Percentiles rank a stretch among this genome's conserved stretches.
phyloP scores from a whole-genome alignment of 164 flowering plant species.

The Aristolochia fimbriata region DNA sequence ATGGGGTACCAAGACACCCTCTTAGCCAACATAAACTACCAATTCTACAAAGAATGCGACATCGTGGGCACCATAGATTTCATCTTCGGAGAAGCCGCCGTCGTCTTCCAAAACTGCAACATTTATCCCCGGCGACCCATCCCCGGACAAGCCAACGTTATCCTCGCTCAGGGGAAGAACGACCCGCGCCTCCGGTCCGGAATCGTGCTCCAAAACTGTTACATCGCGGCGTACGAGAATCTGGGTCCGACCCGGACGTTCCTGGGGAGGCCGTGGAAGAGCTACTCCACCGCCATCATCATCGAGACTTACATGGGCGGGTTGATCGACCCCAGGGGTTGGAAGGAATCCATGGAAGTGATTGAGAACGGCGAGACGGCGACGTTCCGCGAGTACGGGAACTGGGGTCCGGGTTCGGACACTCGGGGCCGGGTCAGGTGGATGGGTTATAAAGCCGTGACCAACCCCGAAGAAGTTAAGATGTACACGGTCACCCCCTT shows the following conservation, averaged over 20 bases:
- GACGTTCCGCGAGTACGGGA: conserved; percentile 16
- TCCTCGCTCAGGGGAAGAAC: conserved; percentile 31
- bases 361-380: conserved; percentile 9
- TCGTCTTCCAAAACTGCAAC: conserved; percentile 29
- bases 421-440: conserved; percentile 4
- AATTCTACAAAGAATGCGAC: conserved; percentile 25
- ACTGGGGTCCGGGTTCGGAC: conserved; percentile 18
- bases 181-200: conserved; percentile 22
- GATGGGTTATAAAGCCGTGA: conserved; percentile 8
- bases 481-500: not conserved
- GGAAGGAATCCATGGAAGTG: conserved; percentile 17
- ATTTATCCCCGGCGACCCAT: conserved; percentile 21
- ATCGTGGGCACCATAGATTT: conserved; percentile 15
- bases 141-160: conserved; percentile 22
- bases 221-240: conserved; percentile 15
- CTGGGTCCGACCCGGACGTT: conserved; percentile 18
- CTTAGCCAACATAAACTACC: not conserved
- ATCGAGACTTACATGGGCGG: conserved; percentile 25
- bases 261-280: conserved; percentile 44
- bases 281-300: conserved; percentile 28
- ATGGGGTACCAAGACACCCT: conserved; percentile 14
- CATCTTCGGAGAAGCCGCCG: conserved; percentile 31
- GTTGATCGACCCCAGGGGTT: conserved; percentile 32
- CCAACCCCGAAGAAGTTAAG: not conserved
- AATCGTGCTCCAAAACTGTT: conserved; percentile 28